Evolutionary conservation across 2,329 filamentous ascomycete genomes (phyloP).

Genomic region (Neocatenulostroma microsporum): DNA sequence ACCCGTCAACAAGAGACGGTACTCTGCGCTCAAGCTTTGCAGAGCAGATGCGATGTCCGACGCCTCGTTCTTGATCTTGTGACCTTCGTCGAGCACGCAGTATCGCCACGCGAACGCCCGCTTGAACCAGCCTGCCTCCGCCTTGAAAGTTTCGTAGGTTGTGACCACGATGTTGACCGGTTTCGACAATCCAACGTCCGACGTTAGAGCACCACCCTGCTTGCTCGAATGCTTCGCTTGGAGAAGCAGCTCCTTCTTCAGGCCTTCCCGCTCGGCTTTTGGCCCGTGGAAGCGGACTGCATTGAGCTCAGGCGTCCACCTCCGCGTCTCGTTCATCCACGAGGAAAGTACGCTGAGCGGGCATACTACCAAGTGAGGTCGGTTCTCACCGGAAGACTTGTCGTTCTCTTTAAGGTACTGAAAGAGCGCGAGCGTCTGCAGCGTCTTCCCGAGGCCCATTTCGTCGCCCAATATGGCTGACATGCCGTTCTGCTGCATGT

Average conservation of each 20-base stretch:
- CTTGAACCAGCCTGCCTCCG: slow-evolving; percentile 44
- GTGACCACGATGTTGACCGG: slow-evolving; percentile 44
- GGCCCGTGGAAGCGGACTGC: slow-evolving; percentile 43
- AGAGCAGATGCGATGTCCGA: slow-evolving; percentile 38
- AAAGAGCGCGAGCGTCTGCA: slow-evolving; percentile 44
- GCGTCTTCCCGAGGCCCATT: slow-evolving; percentile 46
- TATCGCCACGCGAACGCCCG: slow-evolving; percentile 46
- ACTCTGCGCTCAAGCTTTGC: slow-evolving; percentile 40
- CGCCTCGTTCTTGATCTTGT: slow-evolving; percentile 45
- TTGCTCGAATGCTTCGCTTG: slow-evolving; percentile 6
- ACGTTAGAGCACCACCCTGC: slow-evolving; percentile 34
- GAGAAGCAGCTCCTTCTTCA: slow-evolving; percentile 35
- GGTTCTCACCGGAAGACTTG: slow-evolving; percentile 31
- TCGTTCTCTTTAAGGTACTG: slow-evolving; percentile 40
- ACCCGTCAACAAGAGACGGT: slow-evolving; percentile 45
- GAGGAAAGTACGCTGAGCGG: slow-evolving; percentile 45
- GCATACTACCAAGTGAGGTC: slow-evolving; percentile 43
- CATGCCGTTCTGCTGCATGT: slow-evolving; percentile 40
- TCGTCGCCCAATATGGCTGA: slow-evolving; percentile 43
- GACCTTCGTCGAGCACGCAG: slow-evolving; percentile 48
- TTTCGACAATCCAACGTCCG: too few relatives aligned
- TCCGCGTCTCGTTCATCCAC: slow-evolving; percentile 42
- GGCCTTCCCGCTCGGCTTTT: slow-evolving; percentile 33
- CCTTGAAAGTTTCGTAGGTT: slow-evolving; percentile 43
- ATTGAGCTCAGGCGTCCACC: slow-evolving; percentile 43